Conservation (phyloP, 192 early-diverging fungal species). For the Mortierella alpina region DNA sequence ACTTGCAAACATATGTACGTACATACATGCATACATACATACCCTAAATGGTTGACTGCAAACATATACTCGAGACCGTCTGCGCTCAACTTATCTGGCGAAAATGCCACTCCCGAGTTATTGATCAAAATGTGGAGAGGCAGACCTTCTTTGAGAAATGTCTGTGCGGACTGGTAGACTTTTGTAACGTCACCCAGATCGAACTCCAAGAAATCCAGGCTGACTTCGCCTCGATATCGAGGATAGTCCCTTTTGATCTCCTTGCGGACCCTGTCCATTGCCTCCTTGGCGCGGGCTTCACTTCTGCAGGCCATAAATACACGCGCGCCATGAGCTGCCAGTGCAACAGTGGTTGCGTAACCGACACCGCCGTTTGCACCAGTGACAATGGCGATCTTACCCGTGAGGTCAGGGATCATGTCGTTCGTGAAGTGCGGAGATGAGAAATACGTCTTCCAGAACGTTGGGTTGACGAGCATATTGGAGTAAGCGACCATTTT, state of each 20-base stretch:
- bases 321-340: constrained; percentile 35
- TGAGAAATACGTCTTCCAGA: constrained; percentile 15
- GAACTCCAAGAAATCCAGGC: constrained; percentile 42
- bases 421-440: constrained; percentile 16
- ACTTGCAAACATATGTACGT: too few relatives aligned
- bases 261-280: constrained; percentile 15
- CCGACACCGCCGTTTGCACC: constrained; percentile 59
- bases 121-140: constrained; percentile 58
- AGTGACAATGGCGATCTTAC: constrained; percentile 61
- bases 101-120: constrained; percentile 41
- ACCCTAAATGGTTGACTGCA: constrained; percentile 59
- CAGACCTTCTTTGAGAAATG: constrained; percentile 39
- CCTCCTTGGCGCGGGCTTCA: constrained; percentile 9
- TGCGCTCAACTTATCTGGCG: constrained; percentile 27
- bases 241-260: constrained; percentile 21
- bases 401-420: constrained; percentile 47
- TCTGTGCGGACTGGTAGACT: constrained; percentile 17
- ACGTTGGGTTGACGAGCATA: background rate
- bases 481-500: too few relatives aligned
- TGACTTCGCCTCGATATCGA: background rate
- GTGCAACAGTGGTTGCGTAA: constrained; percentile 32
- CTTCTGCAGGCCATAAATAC: constrained; percentile 30
- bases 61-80: constrained; percentile 58
- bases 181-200: constrained; percentile 18
- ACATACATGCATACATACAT: background rate